phyloP scores from a whole-genome alignment of 1,284 basidiomycete genomes.

The Malassezia restricta region DNA sequence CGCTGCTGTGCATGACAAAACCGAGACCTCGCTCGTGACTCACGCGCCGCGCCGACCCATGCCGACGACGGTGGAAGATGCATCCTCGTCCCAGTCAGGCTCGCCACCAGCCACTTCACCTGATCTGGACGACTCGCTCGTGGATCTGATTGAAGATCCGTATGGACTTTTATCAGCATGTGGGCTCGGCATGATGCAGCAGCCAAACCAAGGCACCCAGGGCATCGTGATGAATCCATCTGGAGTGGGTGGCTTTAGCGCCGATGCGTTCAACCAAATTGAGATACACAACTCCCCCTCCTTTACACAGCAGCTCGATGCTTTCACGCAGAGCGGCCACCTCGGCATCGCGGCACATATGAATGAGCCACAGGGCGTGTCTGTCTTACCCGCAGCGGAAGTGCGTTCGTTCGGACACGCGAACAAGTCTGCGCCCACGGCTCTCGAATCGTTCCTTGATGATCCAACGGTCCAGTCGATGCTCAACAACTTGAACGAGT shows the following conservation, averaged over 20 bases:
- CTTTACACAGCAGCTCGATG: slow-evolving; percentile 24
- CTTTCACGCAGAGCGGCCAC: slow-evolving; percentile 25
- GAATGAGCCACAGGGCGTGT: neutral
- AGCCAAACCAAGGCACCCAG: slow-evolving; percentile 6
- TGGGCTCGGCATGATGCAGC: slow-evolving; percentile 24
- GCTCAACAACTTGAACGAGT: slow-evolving; percentile 1
- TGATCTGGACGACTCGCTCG: slow-evolving; percentile 20
- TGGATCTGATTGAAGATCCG: slow-evolving; percentile 40
- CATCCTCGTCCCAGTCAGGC: slow-evolving; percentile 20
- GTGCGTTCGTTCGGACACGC: slow-evolving; percentile 6
- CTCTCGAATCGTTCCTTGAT: slow-evolving; percentile 9
- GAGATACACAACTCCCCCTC: slow-evolving; percentile 26
- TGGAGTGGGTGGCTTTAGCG: slow-evolving; percentile 11
- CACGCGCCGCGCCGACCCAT: slow-evolving; percentile 19
- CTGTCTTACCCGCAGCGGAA: neutral
- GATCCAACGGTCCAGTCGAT: slow-evolving; percentile 14
- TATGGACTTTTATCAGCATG: slow-evolving; percentile 36
- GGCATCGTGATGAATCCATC: neutral
- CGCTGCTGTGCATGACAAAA: neutral
- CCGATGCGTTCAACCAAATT: slow-evolving; percentile 30
- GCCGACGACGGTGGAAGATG: slow-evolving; percentile 42
- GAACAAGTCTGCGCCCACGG: neutral
- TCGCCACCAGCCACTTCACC: slow-evolving; percentile 18
- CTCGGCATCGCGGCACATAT: slow-evolving; percentile 34
- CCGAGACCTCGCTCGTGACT: neutral